Evolutionary conservation across 495 filamentous ascomycete species (phyloP).

Genomic region (Xylaria venustula): DNA sequence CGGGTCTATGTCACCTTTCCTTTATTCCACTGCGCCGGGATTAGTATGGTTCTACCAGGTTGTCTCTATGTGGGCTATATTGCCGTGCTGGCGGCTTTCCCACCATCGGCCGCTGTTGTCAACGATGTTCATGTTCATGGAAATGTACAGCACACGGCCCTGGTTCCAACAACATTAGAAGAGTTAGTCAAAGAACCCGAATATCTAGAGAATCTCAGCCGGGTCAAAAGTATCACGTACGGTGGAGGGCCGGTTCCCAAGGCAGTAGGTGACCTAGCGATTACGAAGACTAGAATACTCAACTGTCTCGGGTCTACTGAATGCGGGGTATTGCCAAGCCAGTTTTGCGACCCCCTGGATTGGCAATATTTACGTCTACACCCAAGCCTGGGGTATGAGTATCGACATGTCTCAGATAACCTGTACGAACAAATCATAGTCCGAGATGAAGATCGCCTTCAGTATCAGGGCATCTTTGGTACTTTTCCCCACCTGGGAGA

Average conservation of each 20-base stretch:
- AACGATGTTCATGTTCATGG: slow-evolving; percentile 7
- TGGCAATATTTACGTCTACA: slow-evolving; percentile 42
- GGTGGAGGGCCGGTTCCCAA: slow-evolving; percentile 29
- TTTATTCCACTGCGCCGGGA: slow-evolving; percentile 9
- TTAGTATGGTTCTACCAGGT: neutral
- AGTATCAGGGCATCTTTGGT: slow-evolving; percentile 30
- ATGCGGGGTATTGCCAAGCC: slow-evolving; percentile 22
- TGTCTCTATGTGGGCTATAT: neutral
- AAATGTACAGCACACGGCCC: neutral
- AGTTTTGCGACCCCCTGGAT: slow-evolving; percentile 25
- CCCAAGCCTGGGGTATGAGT: slow-evolving; percentile 30
- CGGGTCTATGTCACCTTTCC: slow-evolving; percentile 3
- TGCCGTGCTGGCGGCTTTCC: slow-evolving; percentile 1
- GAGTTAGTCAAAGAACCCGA: neutral
- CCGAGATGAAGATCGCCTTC: slow-evolving; percentile 14
- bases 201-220: slow-evolving; percentile 12
- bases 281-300: slow-evolving; percentile 29
- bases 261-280: slow-evolving; percentile 33
- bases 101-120: neutral
- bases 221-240: too few relatives aligned
- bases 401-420: slow-evolving; percentile 31
- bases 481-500: slow-evolving; percentile 45
- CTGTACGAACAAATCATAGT: slow-evolving; percentile 27
- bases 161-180: neutral
- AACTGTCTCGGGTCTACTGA: slow-evolving; percentile 38